These are phyloP conservation scores for Neocatenulostroma microsporum DNA, from an alignment of 2,329 filamentous ascomycete species.

Conservation along the genomic window DNA sequence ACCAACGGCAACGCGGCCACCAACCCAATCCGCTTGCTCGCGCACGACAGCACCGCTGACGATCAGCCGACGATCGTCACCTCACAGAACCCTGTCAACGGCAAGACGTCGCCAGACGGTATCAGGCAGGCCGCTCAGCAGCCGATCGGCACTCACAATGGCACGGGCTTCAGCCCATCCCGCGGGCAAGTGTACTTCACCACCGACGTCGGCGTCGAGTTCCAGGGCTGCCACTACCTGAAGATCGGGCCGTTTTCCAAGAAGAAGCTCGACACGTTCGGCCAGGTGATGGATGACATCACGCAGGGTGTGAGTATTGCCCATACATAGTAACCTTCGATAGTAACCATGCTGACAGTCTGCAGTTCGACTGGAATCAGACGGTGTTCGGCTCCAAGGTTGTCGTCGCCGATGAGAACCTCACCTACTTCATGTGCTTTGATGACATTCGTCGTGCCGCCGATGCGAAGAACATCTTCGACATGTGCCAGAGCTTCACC, in stretches of 20 bases:
- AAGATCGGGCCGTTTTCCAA: conserved; percentile 9
- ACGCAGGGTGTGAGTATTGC: conserved; percentile 16
- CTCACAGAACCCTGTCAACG: conserved; percentile 3
- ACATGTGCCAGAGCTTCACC: conserved; percentile 9
- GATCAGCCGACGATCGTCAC: conserved; percentile 9
- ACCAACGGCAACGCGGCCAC: conserved; percentile 3
- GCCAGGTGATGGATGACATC: conserved; percentile 9
- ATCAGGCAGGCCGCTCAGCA: conserved; percentile 6
- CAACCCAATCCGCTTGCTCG: conserved; percentile 11
- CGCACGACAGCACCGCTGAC: conserved; percentile 13
- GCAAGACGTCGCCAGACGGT: too few relatives aligned
- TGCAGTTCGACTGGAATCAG: conserved; percentile 14
- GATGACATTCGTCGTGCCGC: conserved; percentile 32
- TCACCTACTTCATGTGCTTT: conserved; percentile 26
- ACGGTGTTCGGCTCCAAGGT: conserved; percentile 12
- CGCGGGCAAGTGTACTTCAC: conserved; percentile 16
- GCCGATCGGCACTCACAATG: conserved; percentile 17
- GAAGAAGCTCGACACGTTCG: conserved; percentile 1
- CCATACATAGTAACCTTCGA: not conserved
- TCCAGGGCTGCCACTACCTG: conserved; percentile 19
- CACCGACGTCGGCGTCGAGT: conserved; percentile 16
- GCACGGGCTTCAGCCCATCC: conserved; percentile 2
- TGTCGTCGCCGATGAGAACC: not conserved
- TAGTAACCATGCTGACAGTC: conserved; percentile 14
- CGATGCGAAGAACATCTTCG: conserved; percentile 10